phyloP scores from a whole-genome alignment of 148 eudicot species.

The Selenicereus undatus region DNA sequence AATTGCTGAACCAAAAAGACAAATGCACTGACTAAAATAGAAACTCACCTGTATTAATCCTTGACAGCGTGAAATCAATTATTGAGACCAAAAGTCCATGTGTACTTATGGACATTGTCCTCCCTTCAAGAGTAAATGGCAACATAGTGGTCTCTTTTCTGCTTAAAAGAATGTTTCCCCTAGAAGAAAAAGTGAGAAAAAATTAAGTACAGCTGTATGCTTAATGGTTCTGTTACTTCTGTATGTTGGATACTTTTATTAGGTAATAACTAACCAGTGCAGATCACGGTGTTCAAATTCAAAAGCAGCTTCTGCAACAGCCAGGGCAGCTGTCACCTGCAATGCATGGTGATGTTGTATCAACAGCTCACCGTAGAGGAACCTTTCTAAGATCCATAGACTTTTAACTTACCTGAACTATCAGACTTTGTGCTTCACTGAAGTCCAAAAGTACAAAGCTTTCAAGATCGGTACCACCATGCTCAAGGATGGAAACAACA shows the following conservation, averaged over 20 bases:
- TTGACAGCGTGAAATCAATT: constrained; percentile 93
- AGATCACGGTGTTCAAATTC: constrained; percentile 97
- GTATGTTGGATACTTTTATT: neutral
- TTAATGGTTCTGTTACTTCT: neutral
- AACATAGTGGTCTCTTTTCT: constrained; percentile 49
- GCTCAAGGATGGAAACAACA: constrained; percentile 80
- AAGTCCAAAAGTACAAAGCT: constrained; percentile 81
- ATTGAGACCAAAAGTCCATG: constrained; percentile 67
- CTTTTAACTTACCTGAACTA: constrained; percentile 57
- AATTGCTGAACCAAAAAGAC: constrained; percentile 1
- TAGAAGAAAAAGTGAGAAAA: constrained; percentile 16
- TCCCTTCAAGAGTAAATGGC: constrained; percentile 69
- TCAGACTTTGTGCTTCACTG: constrained; percentile 74
- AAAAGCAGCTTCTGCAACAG: constrained; percentile 92
- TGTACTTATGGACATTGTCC: constrained; percentile 44
- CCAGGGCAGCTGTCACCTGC: constrained; percentile 82
- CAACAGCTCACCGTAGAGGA: neutral
- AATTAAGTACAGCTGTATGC: constrained; percentile 8
- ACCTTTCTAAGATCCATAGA: neutral
- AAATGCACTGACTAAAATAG: constrained; percentile 8
- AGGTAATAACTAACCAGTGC: constrained; percentile 59
- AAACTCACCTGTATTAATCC: constrained; percentile 75
- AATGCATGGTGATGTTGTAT: constrained; percentile 13
- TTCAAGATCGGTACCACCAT: constrained; percentile 91
- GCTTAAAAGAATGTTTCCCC: constrained; percentile 92